Evolutionary conservation across 805 yeast genomes (phyloP).

Genomic region (Kockiozyma suomiensis): DNA sequence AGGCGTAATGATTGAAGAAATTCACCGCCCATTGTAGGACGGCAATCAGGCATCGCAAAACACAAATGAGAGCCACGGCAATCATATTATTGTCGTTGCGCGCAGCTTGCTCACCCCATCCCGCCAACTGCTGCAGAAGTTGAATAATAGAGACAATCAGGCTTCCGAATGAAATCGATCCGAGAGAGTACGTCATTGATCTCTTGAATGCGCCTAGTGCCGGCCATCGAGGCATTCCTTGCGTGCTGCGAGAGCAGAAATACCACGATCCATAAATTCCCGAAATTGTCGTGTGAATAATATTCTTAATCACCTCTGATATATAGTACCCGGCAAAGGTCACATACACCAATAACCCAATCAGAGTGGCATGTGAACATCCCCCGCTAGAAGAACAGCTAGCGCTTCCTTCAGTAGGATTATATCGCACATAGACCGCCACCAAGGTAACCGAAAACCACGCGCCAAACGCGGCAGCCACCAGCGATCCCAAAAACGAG

Average conservation of each 20-base stretch:
- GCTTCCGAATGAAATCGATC: slow-evolving; percentile 87
- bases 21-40: slow-evolving; percentile 76
- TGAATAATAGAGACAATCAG: slow-evolving; percentile 72
- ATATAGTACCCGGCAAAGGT: slow-evolving; percentile 83
- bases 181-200: slow-evolving; percentile 83
- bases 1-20: slow-evolving; percentile 89
- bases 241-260: slow-evolving; percentile 71
- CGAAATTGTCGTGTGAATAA: slow-evolving; percentile 77
- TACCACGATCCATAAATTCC: slow-evolving; percentile 94
- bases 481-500: slow-evolving; percentile 60
- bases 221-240: slow-evolving; percentile 77
- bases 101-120: slow-evolving; percentile 55
- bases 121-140: slow-evolving; percentile 59
- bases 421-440: slow-evolving; percentile 76
- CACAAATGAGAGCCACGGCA: slow-evolving; percentile 54
- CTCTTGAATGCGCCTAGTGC: slow-evolving; percentile 79
- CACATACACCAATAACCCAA: slow-evolving; percentile 70
- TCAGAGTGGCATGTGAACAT: slow-evolving; percentile 60
- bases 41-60: slow-evolving; percentile 59
- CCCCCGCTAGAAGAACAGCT: slow-evolving; percentile 59
- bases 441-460: slow-evolving; percentile 69
- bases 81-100: slow-evolving; percentile 56
- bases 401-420: slow-evolving; percentile 54
- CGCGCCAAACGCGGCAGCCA: slow-evolving; percentile 63
- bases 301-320: slow-evolving; percentile 78